phyloP scores from a whole-genome alignment of 805 yeast species.

The Priceomyces fermenticarens region DNA sequence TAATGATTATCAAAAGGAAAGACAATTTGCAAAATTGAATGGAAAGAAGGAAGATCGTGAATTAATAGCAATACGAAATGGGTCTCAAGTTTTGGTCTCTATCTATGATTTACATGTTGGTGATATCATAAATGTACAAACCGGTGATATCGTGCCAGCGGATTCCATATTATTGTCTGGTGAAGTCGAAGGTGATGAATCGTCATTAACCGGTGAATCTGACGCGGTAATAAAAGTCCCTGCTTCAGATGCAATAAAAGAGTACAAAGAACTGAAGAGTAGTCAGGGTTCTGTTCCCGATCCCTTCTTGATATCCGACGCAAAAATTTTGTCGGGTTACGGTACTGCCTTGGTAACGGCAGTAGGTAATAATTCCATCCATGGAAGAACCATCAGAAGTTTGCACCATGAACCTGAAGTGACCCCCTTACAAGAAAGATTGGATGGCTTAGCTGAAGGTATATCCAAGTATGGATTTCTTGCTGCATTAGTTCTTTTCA shows the following conservation, averaged over 20 bases:
- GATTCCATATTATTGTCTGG: slow-evolving; percentile 78
- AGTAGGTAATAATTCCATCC: slow-evolving; percentile 84
- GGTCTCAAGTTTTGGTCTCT: slow-evolving; percentile 63
- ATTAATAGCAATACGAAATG: slow-evolving; percentile 72
- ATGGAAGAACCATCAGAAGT: slow-evolving; percentile 88
- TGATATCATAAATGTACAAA: slow-evolving; percentile 75
- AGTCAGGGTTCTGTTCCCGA: slow-evolving; percentile 52
- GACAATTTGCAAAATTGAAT: slow-evolving; percentile 85
- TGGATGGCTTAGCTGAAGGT: slow-evolving; percentile 82
- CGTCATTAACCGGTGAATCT: slow-evolving; percentile 92
- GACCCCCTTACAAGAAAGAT: slow-evolving; percentile 85
- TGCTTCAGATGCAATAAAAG: slow-evolving; percentile 40
- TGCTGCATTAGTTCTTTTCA: slow-evolving; percentile 78
- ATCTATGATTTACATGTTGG: slow-evolving; percentile 82
- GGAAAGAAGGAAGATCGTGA: slow-evolving; percentile 83
- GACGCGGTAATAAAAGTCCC: slow-evolving; percentile 71
- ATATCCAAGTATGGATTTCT: slow-evolving; percentile 92
- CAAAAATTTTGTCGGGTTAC: slow-evolving; percentile 81
- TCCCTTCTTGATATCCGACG: slow-evolving; percentile 87
- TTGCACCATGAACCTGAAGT: slow-evolving; percentile 71
- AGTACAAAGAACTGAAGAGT: slow-evolving; percentile 26
- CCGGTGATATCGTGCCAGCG: slow-evolving; percentile 93
- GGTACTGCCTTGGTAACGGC: slow-evolving; percentile 87
- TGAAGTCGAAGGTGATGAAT: slow-evolving; percentile 84
- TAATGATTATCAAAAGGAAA: slow-evolving; percentile 96